Evolutionary conservation across 2,329 filamentous ascomycete species (phyloP), one percentile per base, ranked within the genome.

Genomic region (Diaporthe sp.): DNA sequence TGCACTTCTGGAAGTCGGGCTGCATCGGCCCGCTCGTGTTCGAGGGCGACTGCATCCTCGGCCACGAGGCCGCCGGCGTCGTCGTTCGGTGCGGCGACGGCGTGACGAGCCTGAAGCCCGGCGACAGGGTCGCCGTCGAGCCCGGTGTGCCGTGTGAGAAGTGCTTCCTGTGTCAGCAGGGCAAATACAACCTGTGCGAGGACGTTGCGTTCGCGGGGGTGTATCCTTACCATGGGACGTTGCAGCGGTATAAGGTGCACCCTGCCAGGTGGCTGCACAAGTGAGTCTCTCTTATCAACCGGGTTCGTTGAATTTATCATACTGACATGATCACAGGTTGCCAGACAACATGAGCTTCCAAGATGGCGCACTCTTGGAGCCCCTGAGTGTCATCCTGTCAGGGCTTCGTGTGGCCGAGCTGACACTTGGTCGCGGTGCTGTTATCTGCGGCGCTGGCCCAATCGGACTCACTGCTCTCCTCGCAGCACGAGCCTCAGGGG

Each of bases 1-100:
- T 93, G 77, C 92, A 94, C 80, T 92, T 93, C 77, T 93, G 92
- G 92, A 91, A 91, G 78, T 84, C 86, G 0, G 92, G 92, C 33
- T 83, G 87, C 17, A 93, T 94, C 78, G 92, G 92, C 3, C 86
- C 87, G 2, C 85, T 93, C 2, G 86, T 90, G 2, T 88, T 94
- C 17, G 87, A 91, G 74, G 88, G 89, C 28, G 90, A 92, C 77
- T 92, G 90, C 78, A 91, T 92, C 70, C 86, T 93, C 60, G 91
- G 92, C 30, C 92, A 93, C 76, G 91, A 93, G 81, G 90, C 88
- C 5, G 88, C 91, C 13, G 92, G 91, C 7, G 80, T 91, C 7
- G 90, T 93, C 22, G 77, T 93, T 30, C 83, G 87, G 79, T 87
- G 87, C 76, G 90, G 91, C 25, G 84, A 89, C 68, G 88, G 85